Percentiles rank a stretch among this genome's conserved stretches.
Conservation (phyloP, 441 rosid genomes). For the Omphalea diandra region DNA sequence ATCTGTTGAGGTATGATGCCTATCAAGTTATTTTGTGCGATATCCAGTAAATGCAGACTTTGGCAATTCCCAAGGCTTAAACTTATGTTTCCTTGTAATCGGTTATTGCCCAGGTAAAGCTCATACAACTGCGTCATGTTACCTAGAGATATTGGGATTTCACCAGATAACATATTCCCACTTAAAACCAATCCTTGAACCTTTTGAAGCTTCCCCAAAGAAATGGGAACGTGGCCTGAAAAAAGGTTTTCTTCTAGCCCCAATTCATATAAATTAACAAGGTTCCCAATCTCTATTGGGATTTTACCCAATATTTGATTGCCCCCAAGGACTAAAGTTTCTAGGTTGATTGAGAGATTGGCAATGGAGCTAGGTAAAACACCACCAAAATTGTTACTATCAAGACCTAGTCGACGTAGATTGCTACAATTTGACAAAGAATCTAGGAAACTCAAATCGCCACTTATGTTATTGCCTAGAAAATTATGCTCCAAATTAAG, state of each 20-base stretch:
- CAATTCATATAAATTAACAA: background rate
- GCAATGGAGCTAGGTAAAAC: background rate
- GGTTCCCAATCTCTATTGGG: background rate
- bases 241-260: background rate
- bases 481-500: background rate
- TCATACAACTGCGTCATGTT: background rate
- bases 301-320: background rate
- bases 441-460: background rate
- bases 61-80: background rate
- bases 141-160: conserved; percentile 33
- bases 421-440: conserved; percentile 4
- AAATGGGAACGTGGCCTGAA: background rate
- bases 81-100: conserved; percentile 6
- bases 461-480: background rate
- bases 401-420: background rate
- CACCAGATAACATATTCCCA: background rate
- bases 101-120: background rate
- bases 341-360: background rate
- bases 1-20: conserved; percentile 15
- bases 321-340: accelerated
- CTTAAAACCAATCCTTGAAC: background rate
- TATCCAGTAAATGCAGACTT: background rate
- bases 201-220: background rate
- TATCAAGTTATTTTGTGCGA: conserved; percentile 4
- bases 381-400: background rate